Conservation (phyloP, 1,139 yeast species). For the Candida dubliniensis region DNA sequence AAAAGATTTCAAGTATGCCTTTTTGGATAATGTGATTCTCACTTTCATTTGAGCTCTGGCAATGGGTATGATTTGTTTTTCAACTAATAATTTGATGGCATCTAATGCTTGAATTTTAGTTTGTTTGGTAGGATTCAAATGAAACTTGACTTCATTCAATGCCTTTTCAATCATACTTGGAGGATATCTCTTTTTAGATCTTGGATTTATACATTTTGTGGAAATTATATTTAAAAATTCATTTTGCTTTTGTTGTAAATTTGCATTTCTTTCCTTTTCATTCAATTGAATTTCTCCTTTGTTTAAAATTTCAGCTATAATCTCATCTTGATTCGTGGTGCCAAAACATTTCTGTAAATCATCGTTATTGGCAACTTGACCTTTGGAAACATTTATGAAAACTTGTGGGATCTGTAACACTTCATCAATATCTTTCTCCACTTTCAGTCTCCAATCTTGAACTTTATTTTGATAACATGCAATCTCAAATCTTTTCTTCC, state of each 20-base stretch:
- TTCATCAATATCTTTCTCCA: conserved; percentile 92
- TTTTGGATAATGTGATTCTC: conserved; percentile 52
- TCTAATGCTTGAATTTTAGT: conserved; percentile 91
- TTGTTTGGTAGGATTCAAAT: conserved; percentile 72
- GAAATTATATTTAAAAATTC: conserved; percentile 83
- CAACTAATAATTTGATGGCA: conserved; percentile 76
- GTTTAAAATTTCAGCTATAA: conserved; percentile 75
- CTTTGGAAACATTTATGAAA: conserved; percentile 89
- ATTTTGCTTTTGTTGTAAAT: conserved; percentile 71
- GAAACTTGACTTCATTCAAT: conserved; percentile 75
- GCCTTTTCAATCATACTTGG: conserved; percentile 93
- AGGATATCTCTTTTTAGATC: conserved; percentile 86
- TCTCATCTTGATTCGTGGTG: conserved; percentile 68
- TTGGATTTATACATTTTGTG: conserved; percentile 89
- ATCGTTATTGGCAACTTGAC: conserved; percentile 88
- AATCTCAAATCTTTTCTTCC: conserved; percentile 86
- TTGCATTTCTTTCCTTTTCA: conserved; percentile 86
- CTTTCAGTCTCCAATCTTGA: conserved; percentile 88
- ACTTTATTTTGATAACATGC: conserved; percentile 98
- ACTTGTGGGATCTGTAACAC: conserved; percentile 96
- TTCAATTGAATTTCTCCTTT: conserved; percentile 94
- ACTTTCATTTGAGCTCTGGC: conserved; percentile 94
- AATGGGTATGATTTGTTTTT: conserved; percentile 83
- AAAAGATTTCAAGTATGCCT: conserved; percentile 48
- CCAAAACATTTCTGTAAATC: conserved; percentile 77